Evolutionary conservation across 345 rosid genomes (phyloP), one percentile per base, ranked within the genome.

Genomic region (Noccaea bulbosa): DNA sequence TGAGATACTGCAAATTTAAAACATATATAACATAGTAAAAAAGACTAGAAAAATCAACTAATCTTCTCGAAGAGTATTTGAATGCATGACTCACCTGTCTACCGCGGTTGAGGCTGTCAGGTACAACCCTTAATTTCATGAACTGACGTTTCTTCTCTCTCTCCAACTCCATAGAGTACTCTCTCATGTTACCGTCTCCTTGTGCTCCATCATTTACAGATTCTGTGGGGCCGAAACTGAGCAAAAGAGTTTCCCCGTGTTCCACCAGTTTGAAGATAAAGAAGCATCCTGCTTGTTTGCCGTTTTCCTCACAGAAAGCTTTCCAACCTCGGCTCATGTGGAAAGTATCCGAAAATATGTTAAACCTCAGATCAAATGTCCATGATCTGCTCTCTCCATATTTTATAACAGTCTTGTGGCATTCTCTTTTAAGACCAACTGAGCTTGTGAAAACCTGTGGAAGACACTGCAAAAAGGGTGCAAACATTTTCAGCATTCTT

Each of bases 391-490:
- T 27, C 30, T 27, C 30, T 27, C 30, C 30, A 27, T 27, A 4
- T 3, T 27, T 27, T 27, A 27, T 4, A 27, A 27, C 30, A 27
- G 4, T 27, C 30, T 27, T 27, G 30, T 4, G 30, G 30, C 30
- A 27, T 27, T 27, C 30, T 27, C 30, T 27, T 2, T 27, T 27
- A 27, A 27, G 30, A 27, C 30, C 30, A 27, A 27, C 4, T 27
- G 30, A 27, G 30, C 30, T 27, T 27, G 30, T 27, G 30, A 27
- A 27, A 27, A 0, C 30, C 4, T 27, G 3, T 30, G 40, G 71
- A 53, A 67, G 30, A 39, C n/a, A 11, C 71, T 54, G 62, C 71
- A 54, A 44, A 47, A 34, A 22, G 17, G n/a, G 33, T 30, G 53
- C 41, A 66, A 11, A 17, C 41, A 54, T 39, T 52, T 52, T 52